Evolutionary conservation across 176 grass and related monocot species (phyloP).

Genomic region (Elymus sibiricus): DNA sequence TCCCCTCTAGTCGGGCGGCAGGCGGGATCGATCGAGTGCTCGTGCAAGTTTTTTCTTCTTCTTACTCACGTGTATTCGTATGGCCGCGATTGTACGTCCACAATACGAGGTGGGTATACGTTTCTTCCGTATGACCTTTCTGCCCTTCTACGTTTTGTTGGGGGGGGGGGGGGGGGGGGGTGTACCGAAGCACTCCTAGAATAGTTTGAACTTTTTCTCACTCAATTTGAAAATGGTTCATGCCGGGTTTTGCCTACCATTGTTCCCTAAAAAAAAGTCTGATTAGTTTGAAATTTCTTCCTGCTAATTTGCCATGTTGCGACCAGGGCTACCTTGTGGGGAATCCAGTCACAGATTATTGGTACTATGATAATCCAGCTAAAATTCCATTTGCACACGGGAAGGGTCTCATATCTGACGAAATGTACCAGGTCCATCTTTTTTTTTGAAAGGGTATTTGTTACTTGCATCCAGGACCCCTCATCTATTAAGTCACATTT

Average conservation of each 20-base stretch:
- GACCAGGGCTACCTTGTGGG: constrained; percentile 63
- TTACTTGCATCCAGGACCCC: background rate
- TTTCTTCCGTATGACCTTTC: no score
- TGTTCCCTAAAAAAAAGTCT: background rate
- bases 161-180: no score
- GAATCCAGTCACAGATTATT: constrained; percentile 56
- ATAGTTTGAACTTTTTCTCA: no score
- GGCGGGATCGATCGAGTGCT: no score
- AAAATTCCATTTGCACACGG: constrained; percentile 53
- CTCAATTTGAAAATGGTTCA: no score
- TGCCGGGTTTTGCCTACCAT: background rate
- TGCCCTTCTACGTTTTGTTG: no score
- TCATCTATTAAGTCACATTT: background rate
- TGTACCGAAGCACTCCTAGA: no score
- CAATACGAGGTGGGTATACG: no score
- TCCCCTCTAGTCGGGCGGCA: no score
- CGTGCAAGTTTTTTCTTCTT: no score
- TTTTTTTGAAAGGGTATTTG: background rate
- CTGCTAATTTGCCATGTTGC: background rate
- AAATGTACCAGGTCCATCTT: constrained; percentile 51
- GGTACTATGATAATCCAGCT: constrained; percentile 25
- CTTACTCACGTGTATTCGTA: no score
- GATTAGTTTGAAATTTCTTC: background rate
- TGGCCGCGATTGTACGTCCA: no score
- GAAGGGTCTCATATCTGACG: constrained; percentile 59